Percentiles rank a stretch among this genome's conserved stretches.
These are phyloP conservation scores for Verticillium nubilum DNA, from an alignment of 2,329 filamentous ascomycete genomes.

Conservation along the genomic window DNA sequence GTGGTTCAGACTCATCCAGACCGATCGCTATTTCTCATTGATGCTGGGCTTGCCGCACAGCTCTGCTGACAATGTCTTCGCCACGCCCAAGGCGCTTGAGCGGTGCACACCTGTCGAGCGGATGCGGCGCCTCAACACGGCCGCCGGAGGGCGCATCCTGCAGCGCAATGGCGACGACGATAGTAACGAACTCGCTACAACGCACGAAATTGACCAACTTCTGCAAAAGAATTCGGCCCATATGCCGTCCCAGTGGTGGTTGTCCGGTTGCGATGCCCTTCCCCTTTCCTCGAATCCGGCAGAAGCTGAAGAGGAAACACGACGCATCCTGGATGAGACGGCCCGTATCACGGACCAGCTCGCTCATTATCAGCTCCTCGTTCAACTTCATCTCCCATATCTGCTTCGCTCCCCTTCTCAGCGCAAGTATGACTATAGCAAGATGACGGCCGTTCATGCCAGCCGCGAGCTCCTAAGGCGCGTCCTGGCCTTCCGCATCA, in stretches of 20 bases:
- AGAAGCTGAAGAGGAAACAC: slow-evolving; percentile 12
- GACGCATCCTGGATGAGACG: slow-evolving; percentile 14
- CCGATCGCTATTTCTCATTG: slow-evolving; percentile 45
- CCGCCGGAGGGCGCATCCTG: slow-evolving; percentile 37
- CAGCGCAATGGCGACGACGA: slow-evolving; percentile 35
- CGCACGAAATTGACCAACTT: slow-evolving; percentile 40
- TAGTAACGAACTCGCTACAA: slow-evolving; percentile 31
- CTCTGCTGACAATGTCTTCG: slow-evolving; percentile 32
- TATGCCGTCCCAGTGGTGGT: slow-evolving; percentile 45
- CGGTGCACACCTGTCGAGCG: slow-evolving; percentile 31
- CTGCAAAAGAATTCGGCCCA: slow-evolving; percentile 34
- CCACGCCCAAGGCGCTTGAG: slow-evolving; percentile 18
- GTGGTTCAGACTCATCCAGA: slow-evolving; percentile 44
- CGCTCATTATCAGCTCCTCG: slow-evolving; percentile 43
- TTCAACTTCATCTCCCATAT: slow-evolving; percentile 50
- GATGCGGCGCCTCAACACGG: slow-evolving; percentile 38
- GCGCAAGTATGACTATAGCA: slow-evolving; percentile 40
- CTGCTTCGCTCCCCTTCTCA: slow-evolving; percentile 37
- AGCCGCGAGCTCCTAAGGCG: slow-evolving; percentile 44
- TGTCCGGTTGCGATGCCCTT: slow-evolving; percentile 5
- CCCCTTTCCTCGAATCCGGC: slow-evolving; percentile 12
- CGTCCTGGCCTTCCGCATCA: slow-evolving; percentile 40
- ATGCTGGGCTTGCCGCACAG: slow-evolving; percentile 44
- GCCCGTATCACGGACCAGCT: slow-evolving; percentile 40
- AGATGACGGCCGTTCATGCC: slow-evolving; percentile 40